Evolutionary conservation across 225 moss, liverwort and hornwort species (phyloP).

Genomic region (Asterella californica): DNA sequence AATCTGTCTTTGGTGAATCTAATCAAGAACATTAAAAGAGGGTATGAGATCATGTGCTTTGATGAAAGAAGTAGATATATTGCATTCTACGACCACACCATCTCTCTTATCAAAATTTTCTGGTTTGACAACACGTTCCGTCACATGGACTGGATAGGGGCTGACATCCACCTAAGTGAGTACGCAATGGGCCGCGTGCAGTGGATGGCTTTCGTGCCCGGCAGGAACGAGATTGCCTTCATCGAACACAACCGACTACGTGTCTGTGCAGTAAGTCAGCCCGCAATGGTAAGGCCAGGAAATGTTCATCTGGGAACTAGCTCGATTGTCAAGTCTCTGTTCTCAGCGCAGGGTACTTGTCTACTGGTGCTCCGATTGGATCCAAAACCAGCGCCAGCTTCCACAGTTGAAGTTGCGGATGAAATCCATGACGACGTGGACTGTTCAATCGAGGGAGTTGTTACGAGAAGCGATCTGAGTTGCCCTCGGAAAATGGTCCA

Average conservation of each 20-base stretch:
- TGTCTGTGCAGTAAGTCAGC: conserved; percentile 40
- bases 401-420: background rate
- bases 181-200: conserved; percentile 19
- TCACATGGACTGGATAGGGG: conserved; percentile 41
- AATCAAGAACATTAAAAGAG: conserved; percentile 12
- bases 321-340: conserved; percentile 32
- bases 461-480: background rate
- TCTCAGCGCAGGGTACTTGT: conserved; percentile 50
- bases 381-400: background rate
- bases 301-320: conserved; percentile 30
- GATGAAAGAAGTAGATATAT: conserved; percentile 44
- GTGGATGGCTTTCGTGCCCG: conserved; percentile 62
- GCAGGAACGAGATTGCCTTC: too few species aligned
- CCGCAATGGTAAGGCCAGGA: conserved; percentile 44
- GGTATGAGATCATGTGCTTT: conserved; percentile 38
- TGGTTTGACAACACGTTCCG: conserved; percentile 42
- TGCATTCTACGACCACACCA: conserved; percentile 31
- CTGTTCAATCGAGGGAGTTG: too few species aligned
- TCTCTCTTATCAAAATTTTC: conserved; percentile 15
- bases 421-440: background rate
- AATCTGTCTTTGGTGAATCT: background rate
- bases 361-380: conserved; percentile 31
- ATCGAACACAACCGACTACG: conserved; percentile 25
- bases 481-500: background rate
- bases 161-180: conserved; percentile 25